These are phyloP conservation scores for Microstegium vimineum DNA, from an alignment of 176 grass and related monocot genomes.

Conservation along the genomic window DNA sequence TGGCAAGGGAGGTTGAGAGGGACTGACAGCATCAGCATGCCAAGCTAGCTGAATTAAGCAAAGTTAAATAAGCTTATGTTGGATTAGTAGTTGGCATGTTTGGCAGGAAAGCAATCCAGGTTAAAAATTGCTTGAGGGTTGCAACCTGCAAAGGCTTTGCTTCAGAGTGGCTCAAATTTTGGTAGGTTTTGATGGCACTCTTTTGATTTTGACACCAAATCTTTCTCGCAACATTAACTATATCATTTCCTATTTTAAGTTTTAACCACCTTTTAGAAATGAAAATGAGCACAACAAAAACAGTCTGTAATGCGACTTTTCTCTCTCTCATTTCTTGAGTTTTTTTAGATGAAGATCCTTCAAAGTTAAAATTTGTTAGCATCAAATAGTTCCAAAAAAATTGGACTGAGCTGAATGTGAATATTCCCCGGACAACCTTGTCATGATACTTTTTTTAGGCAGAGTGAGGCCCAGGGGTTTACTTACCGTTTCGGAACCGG, in stretches of 20 bases:
- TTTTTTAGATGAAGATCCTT: not conserved
- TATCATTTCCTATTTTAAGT: too few relatives aligned
- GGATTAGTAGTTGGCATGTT: slow-evolving; percentile 44
- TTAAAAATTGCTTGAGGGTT: slow-evolving; percentile 26
- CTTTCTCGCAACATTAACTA: not conserved
- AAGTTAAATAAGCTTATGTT: slow-evolving; percentile 32
- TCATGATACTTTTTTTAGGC: not conserved
- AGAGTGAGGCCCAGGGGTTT: not conserved
- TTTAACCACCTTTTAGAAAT: not conserved
- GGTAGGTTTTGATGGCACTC: slow-evolving; percentile 41
- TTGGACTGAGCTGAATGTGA: too few relatives aligned
- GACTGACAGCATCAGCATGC: not conserved
- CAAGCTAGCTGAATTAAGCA: slow-evolving; percentile 21
- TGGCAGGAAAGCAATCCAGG: slow-evolving; percentile 39
- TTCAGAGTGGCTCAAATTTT: slow-evolving; percentile 39
- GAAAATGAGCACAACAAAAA: not conserved
- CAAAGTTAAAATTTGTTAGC: not conserved
- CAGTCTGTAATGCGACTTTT: not conserved
- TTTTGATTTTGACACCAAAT: slow-evolving; percentile 42
- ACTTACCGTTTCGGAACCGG: too few relatives aligned
- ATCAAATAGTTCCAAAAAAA: not conserved
- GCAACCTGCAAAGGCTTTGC: slow-evolving; percentile 19
- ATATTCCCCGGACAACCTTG: not conserved
- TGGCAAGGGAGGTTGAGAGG: slow-evolving; percentile 5
- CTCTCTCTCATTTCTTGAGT: too few relatives aligned